phyloP scores from a whole-genome alignment of 352 stramenopile genomes.

The Globisporangium parvum region DNA sequence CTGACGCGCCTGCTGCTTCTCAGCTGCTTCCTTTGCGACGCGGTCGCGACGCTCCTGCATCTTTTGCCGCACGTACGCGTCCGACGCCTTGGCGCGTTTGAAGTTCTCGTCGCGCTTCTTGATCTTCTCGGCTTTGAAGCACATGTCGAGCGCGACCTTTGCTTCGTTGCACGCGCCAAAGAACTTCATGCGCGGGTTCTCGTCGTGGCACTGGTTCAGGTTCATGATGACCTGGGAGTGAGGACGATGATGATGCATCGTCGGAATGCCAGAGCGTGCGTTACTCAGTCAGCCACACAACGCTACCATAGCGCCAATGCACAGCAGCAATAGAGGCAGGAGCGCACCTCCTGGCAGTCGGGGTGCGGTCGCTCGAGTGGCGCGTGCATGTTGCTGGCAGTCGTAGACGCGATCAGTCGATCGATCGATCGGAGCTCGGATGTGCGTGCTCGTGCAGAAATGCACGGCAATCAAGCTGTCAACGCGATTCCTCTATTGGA shows the following conservation, averaged over 20 bases:
- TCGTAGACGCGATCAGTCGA: neutral
- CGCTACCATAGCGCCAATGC: neutral
- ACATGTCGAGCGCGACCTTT: constrained; percentile 74
- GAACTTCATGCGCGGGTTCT: constrained; percentile 78
- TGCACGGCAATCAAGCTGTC: neutral
- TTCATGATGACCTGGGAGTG: constrained; percentile 52
- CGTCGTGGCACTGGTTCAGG: constrained; percentile 62
- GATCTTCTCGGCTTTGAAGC: constrained; percentile 71
- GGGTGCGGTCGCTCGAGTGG: constrained; percentile 73
- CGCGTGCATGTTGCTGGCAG: constrained; percentile 61
- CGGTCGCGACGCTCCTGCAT: constrained; percentile 66
- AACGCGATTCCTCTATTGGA: too few relatives aligned
- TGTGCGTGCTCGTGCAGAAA: neutral
- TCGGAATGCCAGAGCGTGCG: neutral
- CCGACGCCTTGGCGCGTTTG: constrained; percentile 50
- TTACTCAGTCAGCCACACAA: neutral
- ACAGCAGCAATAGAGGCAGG: neutral
- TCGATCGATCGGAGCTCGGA: neutral
- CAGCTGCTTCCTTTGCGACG: constrained; percentile 13
- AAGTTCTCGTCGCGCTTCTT: constrained; percentile 61
- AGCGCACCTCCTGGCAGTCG: constrained; percentile 68
- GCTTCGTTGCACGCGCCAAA: constrained; percentile 61
- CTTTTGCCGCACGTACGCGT: constrained; percentile 70
- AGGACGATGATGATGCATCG: neutral
- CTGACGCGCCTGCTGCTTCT: constrained; percentile 1